These are phyloP conservation scores for Colletotrichum tanaceti DNA, from an alignment of 2,329 filamentous ascomycete species.

Conservation along the genomic window DNA sequence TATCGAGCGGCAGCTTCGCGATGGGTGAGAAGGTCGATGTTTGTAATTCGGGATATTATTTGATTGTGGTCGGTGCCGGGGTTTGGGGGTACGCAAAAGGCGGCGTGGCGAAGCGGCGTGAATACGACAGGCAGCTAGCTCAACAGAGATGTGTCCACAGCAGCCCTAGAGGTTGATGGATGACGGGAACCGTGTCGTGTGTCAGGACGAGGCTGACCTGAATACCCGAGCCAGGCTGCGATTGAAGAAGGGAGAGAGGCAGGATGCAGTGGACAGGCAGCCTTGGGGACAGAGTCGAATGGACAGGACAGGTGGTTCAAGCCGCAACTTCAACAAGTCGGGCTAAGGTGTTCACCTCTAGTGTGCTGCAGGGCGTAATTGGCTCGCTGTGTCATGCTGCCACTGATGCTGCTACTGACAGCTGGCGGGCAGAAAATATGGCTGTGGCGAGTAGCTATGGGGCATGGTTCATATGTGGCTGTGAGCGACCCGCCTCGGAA, in stretches of 20 bases:
- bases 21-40: constrained; percentile 41
- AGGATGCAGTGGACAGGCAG: constrained; percentile 19
- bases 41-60: constrained; percentile 13
- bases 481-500: background rate
- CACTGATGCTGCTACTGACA: background rate
- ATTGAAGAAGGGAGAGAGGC: constrained; percentile 17
- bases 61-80: constrained; percentile 15
- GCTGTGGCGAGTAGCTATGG: background rate
- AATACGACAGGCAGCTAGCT: constrained; percentile 27
- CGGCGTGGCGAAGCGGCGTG: constrained; percentile 35
- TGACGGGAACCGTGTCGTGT: background rate
- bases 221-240: constrained; percentile 21
- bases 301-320: constrained; percentile 38
- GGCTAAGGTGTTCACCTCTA: constrained; percentile 15
- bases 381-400: constrained; percentile 1
- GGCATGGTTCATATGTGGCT: constrained; percentile 24
- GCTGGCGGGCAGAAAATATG: constrained; percentile 4
- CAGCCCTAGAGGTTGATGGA: constrained; percentile 12
- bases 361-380: constrained; percentile 25
- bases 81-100: constrained; percentile 24
- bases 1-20: constrained; percentile 1
- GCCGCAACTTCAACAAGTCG: constrained; percentile 20
- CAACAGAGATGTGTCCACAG: constrained; percentile 38
- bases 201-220: constrained; percentile 22
- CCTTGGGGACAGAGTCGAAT: constrained; percentile 24